Base-by-base conservation (phyloP, 202 grass and related monocot genomes). In the Sporobolus alterniflorus region DNA sequence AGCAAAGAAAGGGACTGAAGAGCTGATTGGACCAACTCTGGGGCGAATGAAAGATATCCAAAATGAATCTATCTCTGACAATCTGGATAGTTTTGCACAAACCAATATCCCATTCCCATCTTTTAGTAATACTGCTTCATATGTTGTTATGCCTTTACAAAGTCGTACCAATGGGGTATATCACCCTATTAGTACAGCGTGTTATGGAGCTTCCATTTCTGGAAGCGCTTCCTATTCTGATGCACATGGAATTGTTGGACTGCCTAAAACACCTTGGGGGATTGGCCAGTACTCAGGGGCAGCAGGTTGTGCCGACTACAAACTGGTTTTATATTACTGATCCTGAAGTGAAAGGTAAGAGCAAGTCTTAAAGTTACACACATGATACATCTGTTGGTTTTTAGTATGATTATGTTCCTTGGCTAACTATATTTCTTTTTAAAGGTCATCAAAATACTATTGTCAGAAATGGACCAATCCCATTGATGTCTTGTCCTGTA, bases 121-220 rank as follows among this genome's bases (percentile, higher is more conserved):
- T 89, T 90, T 87, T 89, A 87, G 64, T 90, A 87, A 87, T 86
- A 76, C 69, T 84, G 70, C 78, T 91, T 95, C 84, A 74, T 82
- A 78, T 91, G 80, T 86, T 99, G 96, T 99, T 99, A 86, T 91
- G 83, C 96, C 93, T 96, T 99, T 96, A 94, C 96, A 96, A 98
- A 94, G 75, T 87, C 87, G 87, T 95, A 98, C 93, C 82, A 89
- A 89, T 92, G 85, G 87, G 84, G 86, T 64, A 39, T 84, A 82
- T 76, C 33, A 69, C 74, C 79, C 77, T 83, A 81, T 82, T 81
- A 80, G 80, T 93, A 83, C 90, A 86, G 84, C 46, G 32, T 75
- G 60, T 70, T 75, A 65, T 78, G 84, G 84, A 88, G 70, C 82
- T 81, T 89, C 77, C 18, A 13, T 14, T 67, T 75, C 77, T 76